These are phyloP conservation scores for Leccinum imitatum DNA, from an alignment of 768 basidiomycete species.

Conservation along the genomic window DNA sequence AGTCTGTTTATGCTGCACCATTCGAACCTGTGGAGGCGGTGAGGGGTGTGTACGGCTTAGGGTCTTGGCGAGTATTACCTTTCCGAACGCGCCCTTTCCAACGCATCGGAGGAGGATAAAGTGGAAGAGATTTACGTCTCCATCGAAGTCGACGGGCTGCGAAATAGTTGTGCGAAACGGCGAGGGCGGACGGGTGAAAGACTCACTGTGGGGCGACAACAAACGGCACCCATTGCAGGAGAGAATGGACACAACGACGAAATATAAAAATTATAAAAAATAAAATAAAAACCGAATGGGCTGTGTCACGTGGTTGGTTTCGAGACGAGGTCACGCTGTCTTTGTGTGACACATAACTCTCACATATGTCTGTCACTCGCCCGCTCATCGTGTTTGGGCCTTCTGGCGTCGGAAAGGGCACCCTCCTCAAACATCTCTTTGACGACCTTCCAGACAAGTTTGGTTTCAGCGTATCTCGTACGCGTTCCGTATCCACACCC, in stretches of 20 bases:
- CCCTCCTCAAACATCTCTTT: slow-evolving; percentile 81
- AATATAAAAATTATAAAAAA: slow-evolving; percentile 1
- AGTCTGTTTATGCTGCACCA: slow-evolving; percentile 99
- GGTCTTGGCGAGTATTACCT: slow-evolving; percentile 50
- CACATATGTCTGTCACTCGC: slow-evolving; percentile 11
- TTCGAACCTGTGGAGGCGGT: slow-evolving; percentile 73
- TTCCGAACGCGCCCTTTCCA: slow-evolving; percentile 99
- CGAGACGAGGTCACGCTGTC: neutral
- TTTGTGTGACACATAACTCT: neutral
- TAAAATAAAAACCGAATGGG: slow-evolving; percentile 13
- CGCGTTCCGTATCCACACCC: slow-evolving; percentile 19
- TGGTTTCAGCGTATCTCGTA: slow-evolving; percentile 93
- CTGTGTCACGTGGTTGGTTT: slow-evolving; percentile 16
- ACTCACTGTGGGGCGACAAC: slow-evolving; percentile 78
- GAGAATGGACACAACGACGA: neutral
- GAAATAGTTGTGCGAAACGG: slow-evolving; percentile 2
- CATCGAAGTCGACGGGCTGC: slow-evolving; percentile 93
- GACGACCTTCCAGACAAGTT: slow-evolving; percentile 79
- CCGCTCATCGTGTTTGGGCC: slow-evolving; percentile 90
- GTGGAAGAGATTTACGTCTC: slow-evolving; percentile 95
- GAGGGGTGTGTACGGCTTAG: slow-evolving; percentile 10
- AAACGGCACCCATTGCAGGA: slow-evolving; percentile 67
- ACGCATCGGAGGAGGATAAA: slow-evolving; percentile 93
- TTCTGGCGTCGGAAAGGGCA: slow-evolving; percentile 93
- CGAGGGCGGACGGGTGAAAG: neutral